Percentiles rank a stretch among this genome's conserved stretches.
These are phyloP conservation scores for Solanum hybrid DNA, from an alignment of 305 asterid genomes.

Conservation along the genomic window DNA sequence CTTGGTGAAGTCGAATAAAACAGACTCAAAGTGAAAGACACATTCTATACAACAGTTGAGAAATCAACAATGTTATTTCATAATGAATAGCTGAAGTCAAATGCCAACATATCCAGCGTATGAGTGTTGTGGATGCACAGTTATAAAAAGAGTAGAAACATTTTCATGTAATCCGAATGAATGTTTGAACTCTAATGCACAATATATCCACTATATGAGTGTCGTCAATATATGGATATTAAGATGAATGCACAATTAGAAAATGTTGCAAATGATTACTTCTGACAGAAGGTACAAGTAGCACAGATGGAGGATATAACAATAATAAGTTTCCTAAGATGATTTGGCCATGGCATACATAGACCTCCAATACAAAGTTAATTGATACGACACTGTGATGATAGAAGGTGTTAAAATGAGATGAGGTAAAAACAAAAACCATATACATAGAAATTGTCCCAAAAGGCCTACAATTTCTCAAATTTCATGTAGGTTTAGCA, in stretches of 20 bases:
- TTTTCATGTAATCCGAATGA: neutral
- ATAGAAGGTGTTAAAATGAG: neutral
- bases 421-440: neutral
- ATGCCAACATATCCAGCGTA: neutral
- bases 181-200: neutral
- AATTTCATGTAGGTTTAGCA: neutral
- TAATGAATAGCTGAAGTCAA: neutral
- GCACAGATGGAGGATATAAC: neutral
- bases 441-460: neutral
- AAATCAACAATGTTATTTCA: neutral
- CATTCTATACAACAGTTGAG: neutral
- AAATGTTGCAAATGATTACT: neutral
- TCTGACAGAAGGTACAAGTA: neutral
- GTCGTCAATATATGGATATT: neutral
- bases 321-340: neutral
- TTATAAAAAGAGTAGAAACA: neutral
- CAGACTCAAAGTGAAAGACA: neutral
- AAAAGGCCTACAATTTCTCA: neutral
- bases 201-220: neutral
- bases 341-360: neutral
- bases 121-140: neutral
- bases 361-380: neutral
- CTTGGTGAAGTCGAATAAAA: conserved; percentile 1
- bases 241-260: neutral
- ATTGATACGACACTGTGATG: neutral